Evolutionary conservation across 441 rosid species (phyloP), one percentile per base, ranked within the genome.

Genomic region (Pelargonium australe): DNA sequence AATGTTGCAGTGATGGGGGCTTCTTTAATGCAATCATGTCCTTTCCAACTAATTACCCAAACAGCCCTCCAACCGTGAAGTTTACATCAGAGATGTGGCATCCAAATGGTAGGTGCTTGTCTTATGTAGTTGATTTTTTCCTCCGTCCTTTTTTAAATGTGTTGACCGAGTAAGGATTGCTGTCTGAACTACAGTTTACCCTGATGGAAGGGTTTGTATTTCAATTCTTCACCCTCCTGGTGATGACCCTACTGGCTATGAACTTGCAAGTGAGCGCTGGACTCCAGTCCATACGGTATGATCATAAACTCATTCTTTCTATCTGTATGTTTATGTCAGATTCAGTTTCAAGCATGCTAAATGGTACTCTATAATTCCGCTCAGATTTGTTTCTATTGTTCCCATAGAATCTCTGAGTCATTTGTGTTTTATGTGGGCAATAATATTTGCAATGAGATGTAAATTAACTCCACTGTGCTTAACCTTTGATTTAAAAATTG

Each of bases 21-120:
- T 86, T 82, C 75, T 84, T 84, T 68, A 80, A 81, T 64, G 90
- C 88, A 64, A 74, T 82, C 57, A 84, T 86, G 88, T 65, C 76
- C 2, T 86, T 86, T 68, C 88, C 84, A 5, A 41, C 74, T 12
- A 83, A 86, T 67, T 86, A 86, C 23, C 90, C 86, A 0, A 67
- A 76, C 63, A 86, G 87, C 51, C 90, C 88, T 7, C 88, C 90
- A 11, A 77, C 84, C 0, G 85, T 84, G 61, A 75, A 75, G 75
- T 86, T 86, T 83, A 84, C 82, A 58, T 86, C 85, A 16, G 88
- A 84, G 71, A 51, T 86, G 0, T 86, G 90, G 90, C 88, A 86
- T 76, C 90, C 90, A 40, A 84, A 86, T 7, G 86, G 90, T 86
- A 70, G 55, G 81, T 73, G 58, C 31, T 57, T 44, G 41, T 66